Evolutionary conservation across 176 grass and related monocot species (phyloP).

Genomic region (Juncus inflexus): DNA sequence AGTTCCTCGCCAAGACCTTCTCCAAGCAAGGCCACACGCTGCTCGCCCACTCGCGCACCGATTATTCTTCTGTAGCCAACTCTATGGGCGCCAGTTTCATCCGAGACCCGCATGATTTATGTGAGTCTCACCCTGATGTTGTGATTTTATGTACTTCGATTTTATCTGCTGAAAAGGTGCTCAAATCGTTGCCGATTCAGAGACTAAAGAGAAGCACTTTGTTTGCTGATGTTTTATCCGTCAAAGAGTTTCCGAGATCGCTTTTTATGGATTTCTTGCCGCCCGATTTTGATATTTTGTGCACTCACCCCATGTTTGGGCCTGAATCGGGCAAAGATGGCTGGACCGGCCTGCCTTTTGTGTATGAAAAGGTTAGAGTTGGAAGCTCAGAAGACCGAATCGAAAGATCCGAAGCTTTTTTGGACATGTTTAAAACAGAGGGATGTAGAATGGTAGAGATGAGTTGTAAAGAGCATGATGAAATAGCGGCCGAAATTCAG

Average conservation of each 20-base stretch:
- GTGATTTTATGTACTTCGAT: slow-evolving; percentile 70
- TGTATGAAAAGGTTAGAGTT: slow-evolving; percentile 63
- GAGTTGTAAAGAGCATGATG: slow-evolving; percentile 61
- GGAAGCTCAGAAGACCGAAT: slow-evolving; percentile 30
- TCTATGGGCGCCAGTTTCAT: slow-evolving; percentile 47
- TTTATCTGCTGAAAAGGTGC: slow-evolving; percentile 53
- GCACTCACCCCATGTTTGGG: slow-evolving; percentile 88
- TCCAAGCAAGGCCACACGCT: slow-evolving; percentile 63
- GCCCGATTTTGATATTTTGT: slow-evolving; percentile 54
- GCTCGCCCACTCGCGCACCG: slow-evolving; percentile 66
- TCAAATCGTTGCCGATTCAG: slow-evolving; percentile 59
- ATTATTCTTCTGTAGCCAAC: slow-evolving; percentile 50
- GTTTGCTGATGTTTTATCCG: slow-evolving; percentile 79
- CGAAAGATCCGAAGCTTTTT: slow-evolving; percentile 41
- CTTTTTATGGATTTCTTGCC: slow-evolving; percentile 51
- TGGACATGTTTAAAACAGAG: slow-evolving; percentile 49
- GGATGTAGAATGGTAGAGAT: slow-evolving; percentile 82
- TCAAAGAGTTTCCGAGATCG: slow-evolving; percentile 79
- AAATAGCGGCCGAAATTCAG: slow-evolving; percentile 59
- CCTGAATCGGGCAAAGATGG: slow-evolving; percentile 58
- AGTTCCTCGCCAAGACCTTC: slow-evolving; percentile 56
- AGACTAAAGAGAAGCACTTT: slow-evolving; percentile 72
- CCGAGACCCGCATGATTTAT: slow-evolving; percentile 68
- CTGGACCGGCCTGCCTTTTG: slow-evolving; percentile 56
- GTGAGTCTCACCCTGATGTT: slow-evolving; percentile 77